Percentiles rank a stretch among this genome's conserved stretches.
Evolutionary conservation across 768 basidiomycete genomes (phyloP).

Genomic region (Tulasnella calospora): DNA sequence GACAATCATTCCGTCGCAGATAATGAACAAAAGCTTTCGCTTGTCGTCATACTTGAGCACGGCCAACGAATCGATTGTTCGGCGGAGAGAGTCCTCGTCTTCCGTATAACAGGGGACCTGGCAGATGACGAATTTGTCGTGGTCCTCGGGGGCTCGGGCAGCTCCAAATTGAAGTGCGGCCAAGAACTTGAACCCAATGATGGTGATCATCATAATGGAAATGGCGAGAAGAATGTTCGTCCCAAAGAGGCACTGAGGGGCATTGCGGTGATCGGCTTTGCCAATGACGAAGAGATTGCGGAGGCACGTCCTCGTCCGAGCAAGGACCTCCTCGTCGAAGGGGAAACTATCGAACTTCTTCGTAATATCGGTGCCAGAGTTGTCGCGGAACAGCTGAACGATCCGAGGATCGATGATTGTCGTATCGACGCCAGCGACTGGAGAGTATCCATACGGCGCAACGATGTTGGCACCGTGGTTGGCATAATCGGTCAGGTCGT

Average conservation of each 20-base stretch:
- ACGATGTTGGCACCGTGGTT: slow-evolving; percentile 56
- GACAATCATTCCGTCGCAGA: slow-evolving; percentile 98
- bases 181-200: slow-evolving; percentile 95
- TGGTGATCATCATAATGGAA: slow-evolving; percentile 85
- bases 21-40: slow-evolving; percentile 84
- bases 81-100: slow-evolving; percentile 76
- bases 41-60: slow-evolving; percentile 97
- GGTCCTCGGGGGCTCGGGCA: slow-evolving; percentile 80
- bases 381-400: slow-evolving; percentile 68
- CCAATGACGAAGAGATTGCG: slow-evolving; percentile 91
- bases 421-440: slow-evolving; percentile 44
- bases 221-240: slow-evolving; percentile 86
- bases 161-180: slow-evolving; percentile 81
- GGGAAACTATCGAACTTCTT: slow-evolving; percentile 58
- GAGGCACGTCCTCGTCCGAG: slow-evolving; percentile 77
- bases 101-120: slow-evolving; percentile 99
- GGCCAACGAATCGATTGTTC: slow-evolving; percentile 90
- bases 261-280: slow-evolving; percentile 86
- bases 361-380: slow-evolving; percentile 75
- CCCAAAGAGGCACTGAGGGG: slow-evolving; percentile 86
- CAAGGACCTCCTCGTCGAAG: slow-evolving; percentile 56
- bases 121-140: slow-evolving; percentile 96
- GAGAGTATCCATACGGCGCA: slow-evolving; percentile 39
- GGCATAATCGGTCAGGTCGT: slow-evolving; percentile 81
- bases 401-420: slow-evolving; percentile 71